Base-by-base conservation (phyloP, 805 yeast species). In the Ogataea parapolymorpha region DNA sequence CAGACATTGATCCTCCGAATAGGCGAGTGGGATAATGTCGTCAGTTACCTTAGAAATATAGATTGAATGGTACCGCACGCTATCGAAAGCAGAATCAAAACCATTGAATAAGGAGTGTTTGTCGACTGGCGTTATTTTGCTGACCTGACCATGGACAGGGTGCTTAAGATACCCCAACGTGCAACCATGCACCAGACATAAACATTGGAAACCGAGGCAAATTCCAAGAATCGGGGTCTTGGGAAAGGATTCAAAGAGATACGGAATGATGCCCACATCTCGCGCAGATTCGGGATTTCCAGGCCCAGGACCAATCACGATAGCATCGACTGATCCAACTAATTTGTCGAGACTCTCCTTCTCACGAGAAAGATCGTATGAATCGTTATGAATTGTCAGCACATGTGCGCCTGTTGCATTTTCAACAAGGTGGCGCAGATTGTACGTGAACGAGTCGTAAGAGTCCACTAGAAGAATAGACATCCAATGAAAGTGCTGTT, bases 301-400 rank as follows among this genome's bases (percentile, higher is more conserved):
- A 0, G 99, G 99, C 0, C 99, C 99, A 0, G 99, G 99, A 0
- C 99, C 99, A 7, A 93, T 72, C 0, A 93, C 79, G 3, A 93
- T 70, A 25, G 88, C 88, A 43, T 85, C 87, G 50, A 87, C 80
- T 6, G 67, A 55, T 0, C 71, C 67, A 14, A 86, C 55, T 43
- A 73, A 69, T 2, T 54, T 44, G 5, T 52, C 50, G 35, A 84
- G 66, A 24, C 68, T 69, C 1, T 49, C 36, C 4, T 59, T 56
- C 44, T 59, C 63, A 2, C 49, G 44, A 3, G 63, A 55, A 1
- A 63, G 39, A 6, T 61, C 57, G 16, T 75, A 65, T 0, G 81
- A 64, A 55, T 85, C 88, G 58, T 82, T 80, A 54, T 80, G 85
- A 25, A 82, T 75, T 3, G 82, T 77, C 28, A 68, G 56, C 3